Conservation (phyloP, 805 yeast genomes). For the Kodamaea sagamina region DNA sequence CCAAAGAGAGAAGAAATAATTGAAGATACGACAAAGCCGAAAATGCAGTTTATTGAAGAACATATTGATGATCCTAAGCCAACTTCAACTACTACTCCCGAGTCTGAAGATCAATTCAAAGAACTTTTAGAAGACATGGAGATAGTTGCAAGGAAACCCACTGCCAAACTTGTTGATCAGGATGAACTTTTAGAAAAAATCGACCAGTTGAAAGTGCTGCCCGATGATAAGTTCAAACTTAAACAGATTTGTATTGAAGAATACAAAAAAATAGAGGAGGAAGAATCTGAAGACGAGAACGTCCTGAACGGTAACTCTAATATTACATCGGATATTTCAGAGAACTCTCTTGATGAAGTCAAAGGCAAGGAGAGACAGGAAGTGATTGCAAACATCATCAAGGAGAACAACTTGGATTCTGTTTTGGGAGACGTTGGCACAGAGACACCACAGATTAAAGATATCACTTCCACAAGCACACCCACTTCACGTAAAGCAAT, state of each 20-base stretch:
- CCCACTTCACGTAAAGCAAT: conserved; percentile 22
- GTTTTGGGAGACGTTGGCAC: background rate
- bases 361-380: conserved; percentile 13
- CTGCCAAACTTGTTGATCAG: conserved; percentile 16
- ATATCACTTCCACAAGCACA: conserved; percentile 13
- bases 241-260: conserved; percentile 27
- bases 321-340: conserved; percentile 10
- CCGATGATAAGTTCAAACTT: conserved; percentile 31
- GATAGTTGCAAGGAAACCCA: conserved; percentile 34
- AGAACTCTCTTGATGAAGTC: conserved; percentile 14
- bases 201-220: conserved; percentile 26
- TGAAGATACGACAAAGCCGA: background rate
- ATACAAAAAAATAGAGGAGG: conserved; percentile 16
- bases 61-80: background rate
- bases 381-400: conserved; percentile 17
- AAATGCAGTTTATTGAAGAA: background rate
- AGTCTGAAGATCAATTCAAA: conserved; percentile 22
- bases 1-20: too few relatives aligned
- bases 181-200: conserved; percentile 27
- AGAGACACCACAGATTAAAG: background rate
- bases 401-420: conserved; percentile 17
- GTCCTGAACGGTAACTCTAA: background rate
- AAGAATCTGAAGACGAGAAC: conserved; percentile 9
- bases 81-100: background rate
- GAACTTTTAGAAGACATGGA: conserved; percentile 41